Evolutionary conservation across 2,329 filamentous ascomycete genomes (phyloP).

Genomic region (Aspergillus piperis): DNA sequence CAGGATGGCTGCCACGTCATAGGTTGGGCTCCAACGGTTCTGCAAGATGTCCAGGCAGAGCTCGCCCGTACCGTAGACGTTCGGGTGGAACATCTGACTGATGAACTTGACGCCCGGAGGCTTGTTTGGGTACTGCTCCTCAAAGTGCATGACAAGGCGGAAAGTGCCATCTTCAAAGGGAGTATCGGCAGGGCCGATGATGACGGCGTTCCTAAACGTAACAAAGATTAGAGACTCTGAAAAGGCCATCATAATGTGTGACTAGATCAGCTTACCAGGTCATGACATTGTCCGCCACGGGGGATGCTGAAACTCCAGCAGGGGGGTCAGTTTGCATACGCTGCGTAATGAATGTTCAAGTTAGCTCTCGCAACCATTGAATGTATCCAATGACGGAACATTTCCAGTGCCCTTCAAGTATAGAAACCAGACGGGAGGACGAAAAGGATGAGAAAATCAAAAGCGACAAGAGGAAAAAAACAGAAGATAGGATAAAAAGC

Average conservation of each 20-base stretch:
- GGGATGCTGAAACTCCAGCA: conserved; percentile 92
- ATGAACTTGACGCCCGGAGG: conserved; percentile 98
- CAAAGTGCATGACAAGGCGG: conserved; percentile 96
- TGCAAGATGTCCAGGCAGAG: conserved; percentile 95
- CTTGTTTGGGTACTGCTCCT: conserved; percentile 98
- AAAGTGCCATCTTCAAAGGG: conserved; percentile 99
- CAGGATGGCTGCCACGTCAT: conserved; percentile 94
- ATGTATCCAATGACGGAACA: neutral
- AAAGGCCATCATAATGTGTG: neutral
- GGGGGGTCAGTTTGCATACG: conserved; percentile 99
- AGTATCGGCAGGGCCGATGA: conserved; percentile 94
- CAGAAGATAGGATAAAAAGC: neutral
- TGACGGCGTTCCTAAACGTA: conserved; percentile 83
- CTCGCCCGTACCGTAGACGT: conserved; percentile 96
- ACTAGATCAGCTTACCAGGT: conserved; percentile 33
- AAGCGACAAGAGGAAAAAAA: neutral
- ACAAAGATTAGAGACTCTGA: neutral
- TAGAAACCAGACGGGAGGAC: neutral
- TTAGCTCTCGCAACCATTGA: conserved; percentile 12
- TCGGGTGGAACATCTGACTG: conserved; percentile 98
- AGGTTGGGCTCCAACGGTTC: conserved; percentile 97
- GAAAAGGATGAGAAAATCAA: neutral
- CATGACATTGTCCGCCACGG: conserved; percentile 65
- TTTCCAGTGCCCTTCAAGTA: neutral
- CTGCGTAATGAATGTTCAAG: conserved; percentile 49